Evolutionary conservation across 73 alveolate genomes (phyloP).

Genomic region (Paramecium caudatum): DNA sequence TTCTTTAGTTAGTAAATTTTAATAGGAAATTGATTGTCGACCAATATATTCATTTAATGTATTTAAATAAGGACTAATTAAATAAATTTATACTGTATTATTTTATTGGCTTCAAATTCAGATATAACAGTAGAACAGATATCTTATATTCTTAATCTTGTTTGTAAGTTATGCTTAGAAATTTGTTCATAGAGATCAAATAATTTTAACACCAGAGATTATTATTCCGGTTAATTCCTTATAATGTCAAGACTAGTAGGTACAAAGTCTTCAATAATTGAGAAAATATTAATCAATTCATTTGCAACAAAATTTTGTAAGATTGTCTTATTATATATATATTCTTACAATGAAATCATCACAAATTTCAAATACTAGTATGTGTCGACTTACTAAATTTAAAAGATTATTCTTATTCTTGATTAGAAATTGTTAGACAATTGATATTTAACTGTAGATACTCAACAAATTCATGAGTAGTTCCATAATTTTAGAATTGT

Average conservation of each 20-base stretch:
- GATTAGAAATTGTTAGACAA: not conserved
- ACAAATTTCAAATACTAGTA: not conserved
- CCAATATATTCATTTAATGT: conserved; percentile 28
- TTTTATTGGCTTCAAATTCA: not conserved
- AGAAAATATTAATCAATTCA: not conserved
- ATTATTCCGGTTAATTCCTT: not conserved
- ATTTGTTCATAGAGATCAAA: conserved; percentile 7
- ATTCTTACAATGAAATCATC: not conserved
- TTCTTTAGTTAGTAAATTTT: not conserved
- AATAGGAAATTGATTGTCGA: not conserved
- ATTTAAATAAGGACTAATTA: conserved; percentile 13
- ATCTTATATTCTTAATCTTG: conserved; percentile 6
- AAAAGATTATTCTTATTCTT: not conserved
- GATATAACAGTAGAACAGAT: not conserved
- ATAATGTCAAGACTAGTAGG: not conserved
- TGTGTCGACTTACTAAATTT: not conserved
- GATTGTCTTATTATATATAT: not conserved
- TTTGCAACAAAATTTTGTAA: not conserved
- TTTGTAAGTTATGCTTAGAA: not conserved
- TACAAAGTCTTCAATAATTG: not conserved
- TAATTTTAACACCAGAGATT: not conserved
- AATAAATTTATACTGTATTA: not conserved
- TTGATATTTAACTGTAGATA: not conserved
- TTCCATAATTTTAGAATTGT: not conserved
- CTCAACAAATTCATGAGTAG: not conserved